Conservation (phyloP, 805 yeast genomes). For the Citeromyces matritensis region DNA sequence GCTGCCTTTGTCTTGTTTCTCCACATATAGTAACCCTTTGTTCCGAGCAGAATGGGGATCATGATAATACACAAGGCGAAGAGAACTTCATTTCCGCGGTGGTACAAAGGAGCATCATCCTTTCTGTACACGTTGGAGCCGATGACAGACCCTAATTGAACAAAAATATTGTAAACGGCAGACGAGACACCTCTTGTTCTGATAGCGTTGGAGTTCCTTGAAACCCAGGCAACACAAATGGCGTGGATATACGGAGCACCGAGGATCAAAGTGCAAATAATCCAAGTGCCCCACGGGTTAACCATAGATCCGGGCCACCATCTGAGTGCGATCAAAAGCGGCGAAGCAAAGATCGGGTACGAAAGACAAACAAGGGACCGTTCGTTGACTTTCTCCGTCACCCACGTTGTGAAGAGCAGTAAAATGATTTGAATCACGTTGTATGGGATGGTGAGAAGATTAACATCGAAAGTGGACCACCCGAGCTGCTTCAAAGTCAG, state of each 20-base stretch:
- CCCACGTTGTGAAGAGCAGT: slow-evolving; percentile 15
- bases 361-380: slow-evolving; percentile 12
- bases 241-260: slow-evolving; percentile 19
- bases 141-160: slow-evolving; percentile 7
- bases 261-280: slow-evolving; percentile 8
- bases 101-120: slow-evolving; percentile 6
- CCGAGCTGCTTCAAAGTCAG: slow-evolving; percentile 28
- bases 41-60: slow-evolving; percentile 11
- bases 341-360: slow-evolving; percentile 18
- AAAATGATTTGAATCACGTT: slow-evolving; percentile 16
- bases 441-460: slow-evolving; percentile 35
- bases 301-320: slow-evolving; percentile 7
- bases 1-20: slow-evolving; percentile 22
- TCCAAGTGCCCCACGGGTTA: slow-evolving; percentile 4
- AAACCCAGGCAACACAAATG: slow-evolving; percentile 6
- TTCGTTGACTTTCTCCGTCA: slow-evolving; percentile 16
- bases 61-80: slow-evolving; percentile 17
- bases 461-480: slow-evolving; percentile 33
- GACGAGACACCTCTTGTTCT: slow-evolving; percentile 6
- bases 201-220: slow-evolving; percentile 5
- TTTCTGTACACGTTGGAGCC: slow-evolving; percentile 8
- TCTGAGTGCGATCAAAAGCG: slow-evolving; percentile 6
- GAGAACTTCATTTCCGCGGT: slow-evolving; percentile 29
- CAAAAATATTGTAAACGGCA: slow-evolving; percentile 7
- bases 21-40: slow-evolving; percentile 18